phyloP scores from a whole-genome alignment of 352 stramenopile genomes.

The Phytopythium cucurbitacearum region DNA sequence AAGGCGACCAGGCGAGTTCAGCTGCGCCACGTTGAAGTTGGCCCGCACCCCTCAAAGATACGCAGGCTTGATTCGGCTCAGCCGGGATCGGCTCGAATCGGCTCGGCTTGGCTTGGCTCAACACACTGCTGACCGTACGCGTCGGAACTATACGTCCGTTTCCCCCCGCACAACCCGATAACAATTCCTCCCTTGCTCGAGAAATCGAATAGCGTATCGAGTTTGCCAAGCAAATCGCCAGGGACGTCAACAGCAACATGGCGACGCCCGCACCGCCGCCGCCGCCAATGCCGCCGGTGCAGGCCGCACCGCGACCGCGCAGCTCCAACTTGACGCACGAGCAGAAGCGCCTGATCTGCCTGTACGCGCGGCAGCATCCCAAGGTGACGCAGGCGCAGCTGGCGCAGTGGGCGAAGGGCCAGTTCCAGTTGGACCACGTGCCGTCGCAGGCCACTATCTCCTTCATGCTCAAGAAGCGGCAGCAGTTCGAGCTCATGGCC shows the following conservation, averaged over 20 bases:
- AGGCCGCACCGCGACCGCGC: conserved; percentile 17
- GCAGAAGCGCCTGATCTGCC: conserved; percentile 77
- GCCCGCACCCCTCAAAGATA: too few species aligned
- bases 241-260: not conserved
- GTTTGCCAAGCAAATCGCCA: not conserved
- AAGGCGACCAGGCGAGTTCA: too few species aligned
- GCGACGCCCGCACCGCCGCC: not conserved
- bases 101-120: too few species aligned
- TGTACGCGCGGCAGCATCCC: conserved; percentile 66
- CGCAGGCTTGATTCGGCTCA: too few species aligned
- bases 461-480: conserved; percentile 74
- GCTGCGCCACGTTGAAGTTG: too few species aligned
- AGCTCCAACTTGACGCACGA: conserved; percentile 80
- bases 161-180: too few species aligned
- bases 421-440: conserved; percentile 54
- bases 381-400: conserved; percentile 71
- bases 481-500: conserved; percentile 68
- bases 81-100: too few species aligned
- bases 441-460: conserved; percentile 80
- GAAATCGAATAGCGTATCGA: not conserved
- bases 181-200: not conserved
- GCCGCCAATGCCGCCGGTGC: conserved; percentile 1
- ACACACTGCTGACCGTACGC: too few species aligned
- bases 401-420: conserved; percentile 64
- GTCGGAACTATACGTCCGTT: too few species aligned